Conservation (phyloP, 2,329 filamentous ascomycete genomes). For the Rhinocladiella mackenziei region DNA sequence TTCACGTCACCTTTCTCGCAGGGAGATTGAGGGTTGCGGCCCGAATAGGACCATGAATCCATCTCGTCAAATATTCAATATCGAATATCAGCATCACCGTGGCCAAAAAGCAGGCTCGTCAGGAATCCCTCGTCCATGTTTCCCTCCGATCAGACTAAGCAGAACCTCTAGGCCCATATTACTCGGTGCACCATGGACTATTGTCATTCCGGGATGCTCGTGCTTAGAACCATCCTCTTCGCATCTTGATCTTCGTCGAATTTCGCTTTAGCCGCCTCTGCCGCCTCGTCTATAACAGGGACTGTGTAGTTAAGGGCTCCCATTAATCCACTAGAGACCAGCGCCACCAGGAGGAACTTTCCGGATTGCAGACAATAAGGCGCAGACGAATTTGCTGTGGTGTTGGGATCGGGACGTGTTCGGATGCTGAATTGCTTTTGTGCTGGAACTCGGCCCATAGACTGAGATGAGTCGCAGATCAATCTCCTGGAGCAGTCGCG, state of each 20-base stretch:
- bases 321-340: constrained; percentile 10
- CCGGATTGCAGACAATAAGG: constrained; percentile 18
- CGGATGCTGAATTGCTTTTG: constrained; percentile 24
- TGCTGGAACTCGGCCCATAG: constrained; percentile 35
- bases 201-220: too few relatives aligned
- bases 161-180: constrained; percentile 10
- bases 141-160: constrained; percentile 4
- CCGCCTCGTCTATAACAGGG: constrained; percentile 14
- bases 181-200: constrained; percentile 3
- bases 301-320: constrained; percentile 17
- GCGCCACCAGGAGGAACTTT: constrained; percentile 18
- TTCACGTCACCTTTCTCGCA: too few relatives aligned
- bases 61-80: too few relatives aligned
- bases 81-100: constrained; percentile 12
- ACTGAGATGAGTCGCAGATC: constrained; percentile 36
- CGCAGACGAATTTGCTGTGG: constrained; percentile 25
- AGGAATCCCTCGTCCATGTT: neutral
- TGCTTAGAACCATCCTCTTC: constrained; percentile 13
- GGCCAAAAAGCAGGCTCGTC: neutral
- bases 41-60: too few relatives aligned
- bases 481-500: constrained; percentile 35
- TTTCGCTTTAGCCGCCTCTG: constrained; percentile 6
- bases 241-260: constrained; percentile 14
- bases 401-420: constrained; percentile 13
- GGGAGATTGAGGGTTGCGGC: too few relatives aligned